phyloP scores from a whole-genome alignment of 306 rosid species.

The Chamaecrista fasciculata region DNA sequence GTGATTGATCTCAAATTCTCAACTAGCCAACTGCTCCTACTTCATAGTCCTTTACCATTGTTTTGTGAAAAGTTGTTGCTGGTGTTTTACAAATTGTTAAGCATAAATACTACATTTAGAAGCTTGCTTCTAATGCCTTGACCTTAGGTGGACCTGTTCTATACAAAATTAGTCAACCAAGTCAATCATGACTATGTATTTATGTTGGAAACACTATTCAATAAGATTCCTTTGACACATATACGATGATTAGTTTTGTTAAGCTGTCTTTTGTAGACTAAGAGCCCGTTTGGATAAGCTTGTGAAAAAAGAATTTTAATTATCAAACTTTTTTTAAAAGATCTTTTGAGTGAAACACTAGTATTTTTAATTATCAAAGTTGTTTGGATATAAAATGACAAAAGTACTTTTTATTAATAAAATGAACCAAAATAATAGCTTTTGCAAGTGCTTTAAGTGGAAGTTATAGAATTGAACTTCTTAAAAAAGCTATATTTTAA shows the following conservation, averaged over 20 bases:
- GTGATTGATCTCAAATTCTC: background rate
- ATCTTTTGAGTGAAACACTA: too few relatives aligned
- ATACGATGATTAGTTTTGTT: too few relatives aligned
- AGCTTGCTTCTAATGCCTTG: background rate
- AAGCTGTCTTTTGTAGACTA: background rate
- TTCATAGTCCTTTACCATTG: background rate
- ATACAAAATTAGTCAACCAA: background rate
- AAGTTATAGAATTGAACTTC: too few relatives aligned
- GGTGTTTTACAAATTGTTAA: background rate
- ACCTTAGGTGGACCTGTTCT: background rate
- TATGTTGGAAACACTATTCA: background rate
- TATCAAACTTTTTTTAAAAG: too few relatives aligned
- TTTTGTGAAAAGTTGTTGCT: conserved; percentile 5
- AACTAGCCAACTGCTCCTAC: background rate
- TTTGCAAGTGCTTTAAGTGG: too few relatives aligned
- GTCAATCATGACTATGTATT: background rate
- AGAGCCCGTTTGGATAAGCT: too few relatives aligned
- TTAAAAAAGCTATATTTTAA: too few relatives aligned
- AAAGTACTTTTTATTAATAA: too few relatives aligned
- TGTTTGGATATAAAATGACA: too few relatives aligned
- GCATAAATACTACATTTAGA: background rate
- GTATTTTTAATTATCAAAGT: too few relatives aligned
- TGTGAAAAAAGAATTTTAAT: too few relatives aligned
- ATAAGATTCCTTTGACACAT: background rate
- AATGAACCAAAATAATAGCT: too few relatives aligned